phyloP scores from a whole-genome alignment of 2,329 filamentous ascomycete species.

The Penicillium verrucosum region DNA sequence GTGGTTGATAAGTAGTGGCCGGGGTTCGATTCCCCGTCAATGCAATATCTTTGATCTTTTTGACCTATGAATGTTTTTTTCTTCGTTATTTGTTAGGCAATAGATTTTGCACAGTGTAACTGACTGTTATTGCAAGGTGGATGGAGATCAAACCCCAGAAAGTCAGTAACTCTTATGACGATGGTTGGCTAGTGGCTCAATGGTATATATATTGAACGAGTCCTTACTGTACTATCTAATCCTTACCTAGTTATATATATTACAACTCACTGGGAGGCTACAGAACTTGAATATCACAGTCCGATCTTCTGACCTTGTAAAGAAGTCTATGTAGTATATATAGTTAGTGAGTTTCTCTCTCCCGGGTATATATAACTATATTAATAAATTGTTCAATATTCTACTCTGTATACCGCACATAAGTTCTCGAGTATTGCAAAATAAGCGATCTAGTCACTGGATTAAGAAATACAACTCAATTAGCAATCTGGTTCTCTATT shows the following conservation, averaged over 20 bases:
- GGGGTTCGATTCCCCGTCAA: slow-evolving; percentile 11
- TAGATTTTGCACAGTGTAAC: background rate
- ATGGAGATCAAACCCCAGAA: background rate
- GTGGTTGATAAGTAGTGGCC: slow-evolving; percentile 5
- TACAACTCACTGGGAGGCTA: too few species aligned
- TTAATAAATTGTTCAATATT: background rate
- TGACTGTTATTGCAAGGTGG: too few species aligned
- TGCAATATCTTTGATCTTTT: background rate
- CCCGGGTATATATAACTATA: too few species aligned
- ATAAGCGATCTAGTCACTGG: too few species aligned
- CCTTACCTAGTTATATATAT: too few species aligned
- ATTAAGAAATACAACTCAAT: background rate
- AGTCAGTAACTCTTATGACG: background rate
- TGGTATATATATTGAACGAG: background rate
- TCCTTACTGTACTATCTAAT: background rate
- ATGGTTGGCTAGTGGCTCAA: background rate
- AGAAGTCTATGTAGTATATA: too few species aligned
- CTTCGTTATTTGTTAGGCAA: too few species aligned
- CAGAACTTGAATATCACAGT: background rate
- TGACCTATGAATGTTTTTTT: background rate
- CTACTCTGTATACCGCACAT: background rate
- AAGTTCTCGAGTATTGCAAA: background rate
- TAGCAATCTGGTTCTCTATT: background rate
- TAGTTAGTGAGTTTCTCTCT: too few species aligned
- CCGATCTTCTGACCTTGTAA: too few species aligned